Evolutionary conservation across 495 filamentous ascomycete genomes (phyloP), one percentile per base, ranked within the genome.

Genomic region (Penicillium canariense): DNA sequence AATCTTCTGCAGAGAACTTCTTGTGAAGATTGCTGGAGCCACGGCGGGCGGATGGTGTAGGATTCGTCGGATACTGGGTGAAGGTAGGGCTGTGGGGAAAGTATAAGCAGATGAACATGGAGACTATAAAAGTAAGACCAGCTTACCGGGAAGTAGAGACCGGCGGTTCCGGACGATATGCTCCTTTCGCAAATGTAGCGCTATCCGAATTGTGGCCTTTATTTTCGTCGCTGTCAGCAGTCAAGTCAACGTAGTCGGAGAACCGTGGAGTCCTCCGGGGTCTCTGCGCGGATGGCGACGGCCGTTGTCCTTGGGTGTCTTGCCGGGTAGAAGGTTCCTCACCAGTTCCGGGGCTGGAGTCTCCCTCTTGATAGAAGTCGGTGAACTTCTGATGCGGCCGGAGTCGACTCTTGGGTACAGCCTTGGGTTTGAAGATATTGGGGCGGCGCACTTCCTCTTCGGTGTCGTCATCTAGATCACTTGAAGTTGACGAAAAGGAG

Each of bases 11-110:
- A 10, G 81, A 82, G 62, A 88, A 89, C 43, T 80, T 84, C 27
- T 86, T 90, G 60, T 89, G 89, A 68, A 96, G 86, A 56, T 85
- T 84, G 60, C 90, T 88, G 28, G 84, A 77, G 63, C 85, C 91
- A 43, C 76, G 80, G 47, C 80, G 83, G 25, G 62, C 71, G 25
- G 65, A 69, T 17, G 56, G 46, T 10, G 60, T 43, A 47, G 60
- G 58, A 18, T 58, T 36, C 22, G 46, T 11, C 25, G 38, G 28
- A 32, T 39, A 44, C n/a, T 35, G 36, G 11, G 45, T n/a, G 14
- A 44, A 31, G 12, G 56, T 48, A 15, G 47, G 34, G 22, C 65
- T 62, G 39, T n/a, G 3, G 23, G 11, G 32, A 26, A 30, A 26
- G 12, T 11, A 28, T 27, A 23, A 55, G 50, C 10, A 3, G 23